Conservation (phyloP, 176 grass and related monocot genomes). For the Avena atlantica region DNA sequence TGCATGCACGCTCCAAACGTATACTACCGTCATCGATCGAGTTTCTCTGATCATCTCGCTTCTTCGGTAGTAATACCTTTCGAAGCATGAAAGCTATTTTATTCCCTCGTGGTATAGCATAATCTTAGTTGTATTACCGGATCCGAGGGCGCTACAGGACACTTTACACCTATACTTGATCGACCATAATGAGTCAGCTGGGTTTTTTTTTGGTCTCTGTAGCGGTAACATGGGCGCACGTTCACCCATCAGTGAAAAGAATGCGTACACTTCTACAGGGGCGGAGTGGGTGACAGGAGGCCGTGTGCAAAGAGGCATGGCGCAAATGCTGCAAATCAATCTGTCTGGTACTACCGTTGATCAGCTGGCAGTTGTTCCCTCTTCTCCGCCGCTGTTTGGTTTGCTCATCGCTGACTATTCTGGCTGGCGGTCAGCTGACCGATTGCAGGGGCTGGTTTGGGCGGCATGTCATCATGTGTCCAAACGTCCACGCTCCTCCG, state of each 20-base stretch:
- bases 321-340: background rate
- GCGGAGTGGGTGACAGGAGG: background rate
- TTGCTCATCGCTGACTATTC: background rate
- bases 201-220: background rate
- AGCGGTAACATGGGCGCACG: conserved; percentile 2
- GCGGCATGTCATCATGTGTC: background rate
- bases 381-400: background rate
- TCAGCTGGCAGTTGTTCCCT: background rate
- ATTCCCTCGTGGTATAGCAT: background rate
- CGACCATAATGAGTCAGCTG: background rate
- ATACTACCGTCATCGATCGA: too few species aligned
- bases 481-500: too few species aligned
- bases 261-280: background rate
- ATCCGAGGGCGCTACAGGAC: background rate
- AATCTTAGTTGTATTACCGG: background rate
- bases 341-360: background rate
- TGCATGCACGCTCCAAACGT: too few species aligned
- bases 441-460: background rate
- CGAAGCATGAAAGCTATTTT: background rate
- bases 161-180: background rate
- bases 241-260: background rate
- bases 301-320: background rate
- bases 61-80: too few species aligned
- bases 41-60: too few species aligned
- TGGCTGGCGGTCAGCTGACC: too few species aligned